Evolutionary conservation across 2,329 filamentous ascomycete species (phyloP), one percentile per base, ranked within the genome.

Genomic region (Penicillium sp.): DNA sequence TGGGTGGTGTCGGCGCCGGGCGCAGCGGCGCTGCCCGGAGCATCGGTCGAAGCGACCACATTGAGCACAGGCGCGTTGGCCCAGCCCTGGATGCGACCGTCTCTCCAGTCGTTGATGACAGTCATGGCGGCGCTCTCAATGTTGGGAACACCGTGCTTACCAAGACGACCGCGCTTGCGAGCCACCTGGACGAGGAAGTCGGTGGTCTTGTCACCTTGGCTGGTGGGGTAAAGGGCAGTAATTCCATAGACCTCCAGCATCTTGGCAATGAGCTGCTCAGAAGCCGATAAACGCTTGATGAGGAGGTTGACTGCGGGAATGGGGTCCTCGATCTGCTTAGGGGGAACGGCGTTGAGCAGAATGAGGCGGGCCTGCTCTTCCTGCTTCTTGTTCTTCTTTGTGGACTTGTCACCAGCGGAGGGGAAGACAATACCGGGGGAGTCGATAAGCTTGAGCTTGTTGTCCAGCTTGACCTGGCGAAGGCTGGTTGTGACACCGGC

Each of bases 171-270:
- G 56, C 94, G 84, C 80, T 96, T 97, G 67, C 94, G 85, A 5
- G 94, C 94, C 11, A 99, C 93, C 72, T 99, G 93, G 50, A 97
- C 86, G 34, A 99, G 77, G 77, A 97, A 97, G 72, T 97, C 91
- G 14, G 87, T 95, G 5, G 90, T 94, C 53, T 85, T 76, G 71
- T 97, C 92, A 52, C 88, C 88, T 60, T 86, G 82, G 10, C 81
- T 66, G 1, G 83, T 66, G 1, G 83, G 78, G 67, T 95, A 83
- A 16, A 97, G 81, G 1, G 93, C 84, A 7, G 91, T 88, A 36
- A 97, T 83, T 68, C 89, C 86, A 76, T 99, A 99, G 40, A 94
- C 83, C 51, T 88, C 83, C 63, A 92, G 84, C 55, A 99, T 81
- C 74, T 92, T 92, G 61, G 87, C 78, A 61, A 95, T 81, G 53